Evolutionary conservation across 108 stramenopile genomes (phyloP).

Genomic region (Nitzschia sp.): DNA sequence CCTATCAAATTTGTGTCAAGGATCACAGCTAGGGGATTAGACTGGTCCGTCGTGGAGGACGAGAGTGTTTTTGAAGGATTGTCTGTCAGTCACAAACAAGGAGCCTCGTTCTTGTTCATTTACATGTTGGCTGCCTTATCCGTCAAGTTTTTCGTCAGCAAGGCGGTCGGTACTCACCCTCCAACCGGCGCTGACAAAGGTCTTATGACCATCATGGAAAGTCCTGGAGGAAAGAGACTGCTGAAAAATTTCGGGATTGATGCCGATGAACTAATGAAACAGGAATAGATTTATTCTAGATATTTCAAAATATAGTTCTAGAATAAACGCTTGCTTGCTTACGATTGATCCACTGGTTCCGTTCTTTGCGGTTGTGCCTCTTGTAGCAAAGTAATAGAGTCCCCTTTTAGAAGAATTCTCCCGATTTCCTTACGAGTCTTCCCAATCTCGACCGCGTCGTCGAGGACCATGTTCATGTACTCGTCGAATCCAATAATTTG

Average conservation of each 20-base stretch:
- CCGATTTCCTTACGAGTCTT: constrained; percentile 75
- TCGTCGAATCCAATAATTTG: constrained; percentile 96
- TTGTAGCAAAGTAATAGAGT: constrained; percentile 96
- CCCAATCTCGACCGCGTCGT: constrained; percentile 94
- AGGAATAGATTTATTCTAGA: not conserved
- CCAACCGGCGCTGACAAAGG: constrained; percentile 72
- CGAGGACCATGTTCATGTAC: constrained; percentile 97
- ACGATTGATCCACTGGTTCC: constrained; percentile 21
- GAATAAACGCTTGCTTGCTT: too few species aligned
- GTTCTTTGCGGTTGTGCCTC: constrained; percentile 53
- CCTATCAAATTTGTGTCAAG: constrained; percentile 54
- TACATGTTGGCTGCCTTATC: constrained; percentile 61
- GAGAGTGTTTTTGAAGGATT: constrained; percentile 25
- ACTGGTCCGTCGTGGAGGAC: constrained; percentile 28
- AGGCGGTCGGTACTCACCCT: constrained; percentile 53
- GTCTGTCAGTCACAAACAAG: constrained; percentile 47
- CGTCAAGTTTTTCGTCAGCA: constrained; percentile 68
- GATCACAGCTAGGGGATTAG: constrained; percentile 59
- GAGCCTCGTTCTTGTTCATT: constrained; percentile 68
- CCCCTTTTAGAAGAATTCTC: constrained; percentile 98
- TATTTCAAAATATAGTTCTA: not conserved
- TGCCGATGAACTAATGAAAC: constrained; percentile 30
- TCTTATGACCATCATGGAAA: constrained; percentile 51
- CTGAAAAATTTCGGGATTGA: constrained; percentile 33
- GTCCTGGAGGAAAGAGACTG: constrained; percentile 19